Base-by-base conservation (phyloP, 495 filamentous ascomycete genomes). In the Lindgomyces ingoldianus region DNA sequence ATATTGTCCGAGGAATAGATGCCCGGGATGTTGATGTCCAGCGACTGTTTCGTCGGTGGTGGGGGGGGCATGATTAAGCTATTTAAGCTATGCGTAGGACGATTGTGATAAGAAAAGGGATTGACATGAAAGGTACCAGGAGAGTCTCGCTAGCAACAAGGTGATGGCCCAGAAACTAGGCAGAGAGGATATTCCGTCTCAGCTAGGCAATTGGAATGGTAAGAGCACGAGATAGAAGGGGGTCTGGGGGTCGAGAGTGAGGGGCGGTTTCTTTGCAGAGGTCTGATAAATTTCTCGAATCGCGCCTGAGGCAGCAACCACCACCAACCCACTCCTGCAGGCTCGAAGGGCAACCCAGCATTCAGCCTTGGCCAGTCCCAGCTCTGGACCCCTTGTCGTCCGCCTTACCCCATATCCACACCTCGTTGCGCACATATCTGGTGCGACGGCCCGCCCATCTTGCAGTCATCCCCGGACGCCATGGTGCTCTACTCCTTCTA, bases 401-500 rank as follows among this genome's bases (percentile, higher is more conserved):
- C 25, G 22, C 27, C 52, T 47, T 47, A 39, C 45, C 45, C 16
- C 6, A n/a, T 8, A 24, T 47, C 45, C 25, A 4, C n/a, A n/a
- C n/a, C n/a, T n/a, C n/a, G n/a, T n/a, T n/a, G n/a, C n/a, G n/a
- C n/a, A n/a, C n/a, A n/a, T n/a, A n/a, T n/a, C n/a, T n/a, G n/a
- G n/a, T n/a, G n/a, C n/a, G n/a, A n/a, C n/a, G 21, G 10, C 12
- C 47, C 22, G 14, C 46, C 29, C 29, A 16, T 2, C 39, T 14
- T 16, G 47, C 54, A 58, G 21, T 39, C 14, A 10, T 22, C 26
- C 10, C 44, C 46, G 45, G n/a, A 22, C 55, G 78, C 74, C 62
- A 97, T 98, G 94, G 85, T 89, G 58, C 89, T 98, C 72, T 97
- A 96, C 77, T 92, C 91, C 41, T 96, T 98, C 79, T 98, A 96